These are phyloP conservation scores for Pisolithus thermaeus DNA, from an alignment of 1,284 basidiomycete species.

Conservation along the genomic window DNA sequence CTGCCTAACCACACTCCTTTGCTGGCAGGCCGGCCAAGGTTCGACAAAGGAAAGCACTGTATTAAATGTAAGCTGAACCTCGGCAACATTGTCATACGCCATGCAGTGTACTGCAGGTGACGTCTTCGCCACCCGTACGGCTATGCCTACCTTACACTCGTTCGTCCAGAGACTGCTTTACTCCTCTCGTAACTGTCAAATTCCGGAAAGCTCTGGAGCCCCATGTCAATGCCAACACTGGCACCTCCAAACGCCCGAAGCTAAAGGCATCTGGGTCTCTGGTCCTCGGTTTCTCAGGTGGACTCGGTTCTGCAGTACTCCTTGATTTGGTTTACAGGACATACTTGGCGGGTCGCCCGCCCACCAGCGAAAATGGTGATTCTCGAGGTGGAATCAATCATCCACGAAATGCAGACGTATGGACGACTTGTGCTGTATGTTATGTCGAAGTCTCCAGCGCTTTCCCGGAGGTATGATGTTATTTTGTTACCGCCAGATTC, in stretches of 20 bases:
- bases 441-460: conserved; percentile 66
- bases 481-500: conserved; percentile 5
- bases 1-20: not conserved
- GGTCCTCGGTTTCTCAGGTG: conserved; percentile 66
- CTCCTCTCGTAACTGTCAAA: conserved; percentile 52
- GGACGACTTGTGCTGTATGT: conserved; percentile 56
- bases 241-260: conserved; percentile 38
- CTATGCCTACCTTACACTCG: not conserved
- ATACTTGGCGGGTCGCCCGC: conserved; percentile 44
- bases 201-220: conserved; percentile 65
- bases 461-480: conserved; percentile 49
- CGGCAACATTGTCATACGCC: conserved; percentile 68
- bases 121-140: conserved; percentile 17
- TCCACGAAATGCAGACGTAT: conserved; percentile 57
- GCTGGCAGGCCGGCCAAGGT: conserved; percentile 50
- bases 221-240: conserved; percentile 43
- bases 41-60: conserved; percentile 59
- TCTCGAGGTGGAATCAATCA: conserved; percentile 53
- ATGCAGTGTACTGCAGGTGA: conserved; percentile 80
- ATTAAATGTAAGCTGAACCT: conserved; percentile 61
- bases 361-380: conserved; percentile 26
- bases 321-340: conserved; percentile 60
- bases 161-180: conserved; percentile 57
- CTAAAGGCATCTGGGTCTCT: conserved; percentile 64
- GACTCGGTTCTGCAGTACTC: conserved; percentile 64